A percentile compares a stretch with the other conserved stretches of the same genome.
These are phyloP conservation scores for Pythium brassicae DNA, from an alignment of 352 stramenopile genomes.

Conservation along the genomic window DNA sequence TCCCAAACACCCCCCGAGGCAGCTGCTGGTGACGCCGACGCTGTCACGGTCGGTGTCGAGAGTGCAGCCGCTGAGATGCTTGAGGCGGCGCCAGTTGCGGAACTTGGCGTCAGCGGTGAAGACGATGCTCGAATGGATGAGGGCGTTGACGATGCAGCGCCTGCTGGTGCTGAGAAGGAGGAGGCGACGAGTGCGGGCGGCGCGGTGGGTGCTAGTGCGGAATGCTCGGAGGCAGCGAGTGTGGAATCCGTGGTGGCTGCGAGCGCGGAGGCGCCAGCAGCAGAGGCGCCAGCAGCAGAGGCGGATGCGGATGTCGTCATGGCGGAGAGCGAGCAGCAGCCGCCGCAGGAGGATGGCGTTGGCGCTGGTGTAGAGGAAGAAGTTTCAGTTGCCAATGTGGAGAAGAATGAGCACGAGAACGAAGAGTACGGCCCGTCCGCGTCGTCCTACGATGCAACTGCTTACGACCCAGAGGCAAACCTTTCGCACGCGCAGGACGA, in stretches of 20 bases:
- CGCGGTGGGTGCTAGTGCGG: not conserved
- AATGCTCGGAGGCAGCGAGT: not conserved
- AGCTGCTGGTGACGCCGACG: too few species aligned
- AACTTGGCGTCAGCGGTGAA: too few species aligned
- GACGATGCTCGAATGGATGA: too few species aligned
- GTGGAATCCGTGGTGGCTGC: not conserved
- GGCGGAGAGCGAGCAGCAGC: constrained; percentile 1
- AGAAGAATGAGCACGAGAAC: constrained; percentile 10
- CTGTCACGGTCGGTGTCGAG: too few species aligned
- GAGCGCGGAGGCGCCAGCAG: not conserved
- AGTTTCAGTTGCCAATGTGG: too few species aligned
- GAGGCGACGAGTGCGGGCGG: too few species aligned
- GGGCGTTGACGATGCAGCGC: too few species aligned
- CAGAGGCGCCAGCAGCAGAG: not conserved
- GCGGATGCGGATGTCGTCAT: not conserved
- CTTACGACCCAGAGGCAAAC: constrained; percentile 16
- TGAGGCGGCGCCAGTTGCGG: too few species aligned
- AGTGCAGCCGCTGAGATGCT: too few species aligned
- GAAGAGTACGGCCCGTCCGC: constrained; percentile 24
- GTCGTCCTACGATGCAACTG: constrained; percentile 10
- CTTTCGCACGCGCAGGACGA: constrained; percentile 26
- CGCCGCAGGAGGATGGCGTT: not conserved
- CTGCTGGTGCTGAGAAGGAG: too few species aligned
- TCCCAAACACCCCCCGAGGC: too few species aligned
- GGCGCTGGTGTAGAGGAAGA: not conserved